These are phyloP conservation scores for Trametes elegans DNA, from an alignment of 768 basidiomycete species.

Conservation along the genomic window DNA sequence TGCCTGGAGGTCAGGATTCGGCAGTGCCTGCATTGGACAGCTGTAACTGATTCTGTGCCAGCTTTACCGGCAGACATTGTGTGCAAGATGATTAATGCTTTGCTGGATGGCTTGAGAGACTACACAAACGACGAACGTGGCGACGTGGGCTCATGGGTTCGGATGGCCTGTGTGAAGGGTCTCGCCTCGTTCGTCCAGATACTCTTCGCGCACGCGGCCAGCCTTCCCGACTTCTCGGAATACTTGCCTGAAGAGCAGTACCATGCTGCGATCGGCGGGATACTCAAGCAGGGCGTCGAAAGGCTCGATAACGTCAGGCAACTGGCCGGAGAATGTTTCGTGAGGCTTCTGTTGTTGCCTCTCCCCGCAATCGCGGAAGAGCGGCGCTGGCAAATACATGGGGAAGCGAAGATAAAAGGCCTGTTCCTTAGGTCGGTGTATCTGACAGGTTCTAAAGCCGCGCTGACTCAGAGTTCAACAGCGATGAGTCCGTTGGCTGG, in stretches of 20 bases:
- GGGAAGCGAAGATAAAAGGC: conserved; percentile 43
- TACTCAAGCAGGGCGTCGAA: conserved; percentile 89
- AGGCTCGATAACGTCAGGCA: conserved; percentile 88
- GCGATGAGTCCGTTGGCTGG: conserved; percentile 49
- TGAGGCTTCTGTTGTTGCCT: conserved; percentile 46
- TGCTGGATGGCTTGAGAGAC: conserved; percentile 78
- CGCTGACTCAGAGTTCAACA: conserved; percentile 31
- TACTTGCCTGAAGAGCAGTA: conserved; percentile 63
- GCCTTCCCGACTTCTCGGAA: conserved; percentile 45
- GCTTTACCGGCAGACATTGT: conserved; percentile 48
- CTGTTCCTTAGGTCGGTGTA: conserved; percentile 51
- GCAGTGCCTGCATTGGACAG: not conserved
- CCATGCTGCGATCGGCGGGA: conserved; percentile 55
- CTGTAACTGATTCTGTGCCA: conserved; percentile 30
- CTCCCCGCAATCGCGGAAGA: conserved; percentile 41
- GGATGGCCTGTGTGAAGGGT: conserved; percentile 71
- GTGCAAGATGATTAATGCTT: conserved; percentile 48
- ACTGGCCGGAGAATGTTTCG: conserved; percentile 65
- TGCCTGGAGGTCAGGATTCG: conserved; percentile 43
- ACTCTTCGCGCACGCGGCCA: conserved; percentile 44
- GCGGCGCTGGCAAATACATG: conserved; percentile 52
- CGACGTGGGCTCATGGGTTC: conserved; percentile 96
- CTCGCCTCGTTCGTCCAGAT: conserved; percentile 53
- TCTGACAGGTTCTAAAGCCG: conserved; percentile 1
- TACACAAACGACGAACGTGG: conserved; percentile 94